A percentile compares a stretch with the other conserved stretches of the same genome.
Evolutionary conservation across 345 rosid genomes (phyloP).

Genomic region (Bruguiera gymnorhiza): DNA sequence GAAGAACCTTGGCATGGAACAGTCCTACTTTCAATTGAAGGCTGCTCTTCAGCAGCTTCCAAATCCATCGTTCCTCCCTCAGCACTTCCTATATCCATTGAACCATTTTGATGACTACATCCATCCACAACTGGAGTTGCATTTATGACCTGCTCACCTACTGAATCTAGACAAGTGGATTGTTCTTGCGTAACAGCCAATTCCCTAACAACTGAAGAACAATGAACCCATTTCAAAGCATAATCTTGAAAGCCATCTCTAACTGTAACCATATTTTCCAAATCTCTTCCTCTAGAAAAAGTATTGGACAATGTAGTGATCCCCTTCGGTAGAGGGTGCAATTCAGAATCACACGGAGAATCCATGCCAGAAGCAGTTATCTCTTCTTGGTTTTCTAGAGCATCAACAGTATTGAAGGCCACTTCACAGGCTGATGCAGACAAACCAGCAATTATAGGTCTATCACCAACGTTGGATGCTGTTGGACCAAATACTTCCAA

Average conservation of each 20-base stretch:
- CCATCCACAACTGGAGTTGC: constrained; percentile 22
- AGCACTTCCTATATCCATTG: constrained; percentile 30
- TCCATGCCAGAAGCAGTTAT: constrained; percentile 24
- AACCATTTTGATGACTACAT: constrained; percentile 22
- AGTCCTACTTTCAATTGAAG: constrained; percentile 20
- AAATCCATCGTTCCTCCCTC: constrained; percentile 17
- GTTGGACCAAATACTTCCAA: constrained; percentile 28
- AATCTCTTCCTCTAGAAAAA: constrained; percentile 29
- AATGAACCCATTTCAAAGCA: constrained; percentile 21
- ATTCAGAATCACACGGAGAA: constrained; percentile 19
- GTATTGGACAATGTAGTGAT: constrained; percentile 21
- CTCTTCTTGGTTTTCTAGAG: constrained; percentile 19
- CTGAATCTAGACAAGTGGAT: constrained; percentile 20
- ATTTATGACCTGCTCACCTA: constrained; percentile 30
- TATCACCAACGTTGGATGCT: constrained; percentile 24
- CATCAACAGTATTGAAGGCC: constrained; percentile 22
- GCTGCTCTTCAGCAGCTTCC: constrained; percentile 33
- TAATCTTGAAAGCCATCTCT: constrained; percentile 28
- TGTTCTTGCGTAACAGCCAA: constrained; percentile 24
- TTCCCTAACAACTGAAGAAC: constrained; percentile 25
- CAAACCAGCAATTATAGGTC: constrained; percentile 24
- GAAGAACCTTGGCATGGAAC: constrained; percentile 24
- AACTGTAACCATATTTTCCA: constrained; percentile 28
- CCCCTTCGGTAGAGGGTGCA: constrained; percentile 24
- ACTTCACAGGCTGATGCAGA: constrained; percentile 22